A percentile compares a stretch with the other conserved stretches of the same genome.
These are phyloP conservation scores for Tulasnella sp. DNA, from an alignment of 768 basidiomycete genomes.

Conservation along the genomic window DNA sequence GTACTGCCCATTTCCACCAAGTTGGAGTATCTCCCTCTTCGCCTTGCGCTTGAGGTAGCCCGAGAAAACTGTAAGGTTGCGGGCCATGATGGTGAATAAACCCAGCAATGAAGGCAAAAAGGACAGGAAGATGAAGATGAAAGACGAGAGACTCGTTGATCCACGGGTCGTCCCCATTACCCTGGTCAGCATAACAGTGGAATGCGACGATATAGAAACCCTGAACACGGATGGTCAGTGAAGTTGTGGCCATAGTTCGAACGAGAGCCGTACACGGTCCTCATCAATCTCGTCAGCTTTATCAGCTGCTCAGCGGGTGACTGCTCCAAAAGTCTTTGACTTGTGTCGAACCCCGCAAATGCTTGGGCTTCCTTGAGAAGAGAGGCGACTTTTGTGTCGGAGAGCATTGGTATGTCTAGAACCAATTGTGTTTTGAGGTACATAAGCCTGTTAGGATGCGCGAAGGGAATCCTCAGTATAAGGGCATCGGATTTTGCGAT, in stretches of 20 bases:
- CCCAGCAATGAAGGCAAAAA: conserved; percentile 4
- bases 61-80: neutral
- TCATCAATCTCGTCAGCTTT: neutral
- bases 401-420: conserved; percentile 9
- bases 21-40: conserved; percentile 2
- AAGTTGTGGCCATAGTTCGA: no score
- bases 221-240: no score
- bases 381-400: neutral
- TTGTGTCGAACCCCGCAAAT: conserved; percentile 13
- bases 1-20: conserved; percentile 12
- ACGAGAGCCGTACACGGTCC: no score
- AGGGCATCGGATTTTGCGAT: no score
- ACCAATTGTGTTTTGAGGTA: conserved; percentile 4
- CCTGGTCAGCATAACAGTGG: neutral
- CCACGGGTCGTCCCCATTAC: neutral
- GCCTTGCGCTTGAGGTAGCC: neutral
- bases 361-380: conserved; percentile 5
- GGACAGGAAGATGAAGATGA: conserved; percentile 9
- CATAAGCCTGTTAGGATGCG: neutral
- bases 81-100: neutral
- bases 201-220: neutral
- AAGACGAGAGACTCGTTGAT: neutral
- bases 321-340: neutral
- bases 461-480: neutral
- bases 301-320: neutral